Evolutionary conservation across 1,139 yeast genomes (phyloP), one percentile per base, ranked within the genome.

Genomic region (Taphrina communis): DNA sequence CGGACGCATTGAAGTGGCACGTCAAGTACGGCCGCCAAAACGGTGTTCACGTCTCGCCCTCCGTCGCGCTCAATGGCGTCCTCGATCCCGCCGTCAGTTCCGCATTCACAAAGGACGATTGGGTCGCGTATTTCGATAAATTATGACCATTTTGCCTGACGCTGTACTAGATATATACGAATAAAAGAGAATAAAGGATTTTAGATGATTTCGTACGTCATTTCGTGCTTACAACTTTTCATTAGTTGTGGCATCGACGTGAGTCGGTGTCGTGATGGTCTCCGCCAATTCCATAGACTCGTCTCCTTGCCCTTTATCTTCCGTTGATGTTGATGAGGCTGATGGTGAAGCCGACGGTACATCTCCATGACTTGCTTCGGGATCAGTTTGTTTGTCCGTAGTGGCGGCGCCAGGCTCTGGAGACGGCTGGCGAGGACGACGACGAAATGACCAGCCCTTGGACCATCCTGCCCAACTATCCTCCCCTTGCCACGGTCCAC

Each of bases 41-140:
- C 56, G 91, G 95, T 48, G 85, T 89, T 56, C 97, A 91, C 76
- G 87, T 89, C 38, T 89, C 95, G 1, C 97, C 97, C n/a, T 87
- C 96, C 1, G 88, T 90, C 17, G 79, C 85, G 42, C 79, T 91
- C 65, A 85, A 90, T 75, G 97, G 97, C 0, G 83, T 89, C 65
- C 81, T 78, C 21, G 81, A 80, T 38, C 57, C 58, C 35, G 39
- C 56, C 44, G 68, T 74, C 58, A 57, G 71, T 36, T 73, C 75
- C 5, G 63, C 71, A 6, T 73, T 74, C 74, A 58, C 71, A 6
- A 35, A 58, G 17, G 73, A 73, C 44, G 70, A 73, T 31, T 73
- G 75, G 75, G 36, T 51, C n/a, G 69, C 59, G 55, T 70, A 48
- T 50, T 46, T 66, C 38, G 35, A 48, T 11, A 44, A 65, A 25